Percentiles rank a stretch among this genome's conserved stretches.
These are phyloP conservation scores for Botrytis elliptica DNA, from an alignment of 2,329 filamentous ascomycete genomes.

Conservation along the genomic window DNA sequence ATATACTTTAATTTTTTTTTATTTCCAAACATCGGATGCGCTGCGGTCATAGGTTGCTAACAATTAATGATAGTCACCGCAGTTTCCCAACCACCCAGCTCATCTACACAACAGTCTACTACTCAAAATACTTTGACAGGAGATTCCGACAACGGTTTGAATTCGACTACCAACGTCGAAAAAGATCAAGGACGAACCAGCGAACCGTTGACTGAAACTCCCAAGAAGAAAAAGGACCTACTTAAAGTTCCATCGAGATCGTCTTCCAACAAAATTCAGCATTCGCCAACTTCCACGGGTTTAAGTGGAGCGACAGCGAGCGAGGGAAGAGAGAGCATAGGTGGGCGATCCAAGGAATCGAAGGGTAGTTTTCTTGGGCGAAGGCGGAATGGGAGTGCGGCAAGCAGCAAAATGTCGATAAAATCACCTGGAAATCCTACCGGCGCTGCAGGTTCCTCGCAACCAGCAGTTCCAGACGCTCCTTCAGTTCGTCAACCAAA, in stretches of 20 bases:
- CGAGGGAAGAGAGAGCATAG: slow-evolving; percentile 61
- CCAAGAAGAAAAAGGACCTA: slow-evolving; percentile 49
- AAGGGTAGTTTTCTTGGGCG: slow-evolving; percentile 62
- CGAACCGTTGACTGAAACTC: slow-evolving; percentile 32
- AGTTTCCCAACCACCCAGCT: slow-evolving; percentile 36
- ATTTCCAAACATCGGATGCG: slow-evolving; percentile 12
- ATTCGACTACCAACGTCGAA: slow-evolving; percentile 34
- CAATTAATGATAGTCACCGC: slow-evolving; percentile 30
- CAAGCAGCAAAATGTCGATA: slow-evolving; percentile 60
- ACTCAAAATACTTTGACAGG: slow-evolving; percentile 37
- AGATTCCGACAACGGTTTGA: slow-evolving; percentile 34
- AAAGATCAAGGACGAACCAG: slow-evolving; percentile 30
- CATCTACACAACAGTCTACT: slow-evolving; percentile 36
- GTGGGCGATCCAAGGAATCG: slow-evolving; percentile 63
- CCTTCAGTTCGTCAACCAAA: slow-evolving; percentile 34
- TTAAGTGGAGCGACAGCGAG: slow-evolving; percentile 59
- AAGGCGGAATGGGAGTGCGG: slow-evolving; percentile 65
- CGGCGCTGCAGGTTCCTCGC: slow-evolving; percentile 41
- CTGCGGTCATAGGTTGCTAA: slow-evolving; percentile 27
- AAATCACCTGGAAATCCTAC: slow-evolving; percentile 44
- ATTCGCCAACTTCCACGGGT: slow-evolving; percentile 58
- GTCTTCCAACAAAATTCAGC: slow-evolving; percentile 60
- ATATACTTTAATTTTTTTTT: not conserved
- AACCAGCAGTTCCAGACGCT: slow-evolving; percentile 35
- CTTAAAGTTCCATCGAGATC: slow-evolving; percentile 61